Percentiles rank a stretch among this genome's conserved stretches.
Conservation (phyloP, 352 stramenopile species). For the Phytophthora pini region DNA sequence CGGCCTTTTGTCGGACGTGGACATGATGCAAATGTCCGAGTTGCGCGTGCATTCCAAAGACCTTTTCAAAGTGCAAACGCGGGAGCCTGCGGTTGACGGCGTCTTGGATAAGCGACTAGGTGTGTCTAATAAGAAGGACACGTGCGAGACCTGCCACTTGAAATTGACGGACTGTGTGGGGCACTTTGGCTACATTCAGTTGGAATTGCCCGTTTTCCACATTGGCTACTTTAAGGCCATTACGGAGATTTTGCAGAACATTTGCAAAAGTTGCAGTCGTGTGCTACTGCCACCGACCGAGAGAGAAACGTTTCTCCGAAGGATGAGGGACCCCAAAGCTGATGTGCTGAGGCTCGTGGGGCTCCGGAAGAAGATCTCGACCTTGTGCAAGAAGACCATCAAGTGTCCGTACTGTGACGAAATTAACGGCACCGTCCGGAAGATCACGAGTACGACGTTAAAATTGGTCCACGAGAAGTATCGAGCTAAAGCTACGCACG, state of each 20-base stretch:
- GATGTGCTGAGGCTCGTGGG: conserved; percentile 82
- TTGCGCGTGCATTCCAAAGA: conserved; percentile 95
- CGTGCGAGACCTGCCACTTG: conserved; percentile 92
- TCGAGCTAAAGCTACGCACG: conserved; percentile 88
- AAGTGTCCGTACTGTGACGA: conserved; percentile 96
- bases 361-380: conserved; percentile 95
- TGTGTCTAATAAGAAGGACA: conserved; percentile 97
- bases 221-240: conserved; percentile 99
- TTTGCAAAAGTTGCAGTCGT: conserved; percentile 96
- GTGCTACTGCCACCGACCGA: conserved; percentile 95
- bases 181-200: conserved; percentile 99
- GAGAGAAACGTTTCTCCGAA: conserved; percentile 82
- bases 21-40: conserved; percentile 97
- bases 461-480: conserved; percentile 99
- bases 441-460: conserved; percentile 96
- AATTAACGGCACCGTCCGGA: conserved; percentile 98
- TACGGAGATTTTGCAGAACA: conserved; percentile 97
- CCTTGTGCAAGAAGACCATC: conserved; percentile 97
- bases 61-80: conserved; percentile 96
- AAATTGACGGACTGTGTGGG: conserved; percentile 98
- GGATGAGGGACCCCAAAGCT: conserved; percentile 88
- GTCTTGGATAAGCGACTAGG: conserved; percentile 98
- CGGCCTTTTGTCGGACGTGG: conserved; percentile 94
- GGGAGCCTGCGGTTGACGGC: conserved; percentile 92
- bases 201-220: conserved; percentile 99